A percentile compares a stretch with the other conserved stretches of the same genome.
These are phyloP conservation scores for Puccinia hordei DNA, from an alignment of 1,284 basidiomycete genomes.

Conservation along the genomic window DNA sequence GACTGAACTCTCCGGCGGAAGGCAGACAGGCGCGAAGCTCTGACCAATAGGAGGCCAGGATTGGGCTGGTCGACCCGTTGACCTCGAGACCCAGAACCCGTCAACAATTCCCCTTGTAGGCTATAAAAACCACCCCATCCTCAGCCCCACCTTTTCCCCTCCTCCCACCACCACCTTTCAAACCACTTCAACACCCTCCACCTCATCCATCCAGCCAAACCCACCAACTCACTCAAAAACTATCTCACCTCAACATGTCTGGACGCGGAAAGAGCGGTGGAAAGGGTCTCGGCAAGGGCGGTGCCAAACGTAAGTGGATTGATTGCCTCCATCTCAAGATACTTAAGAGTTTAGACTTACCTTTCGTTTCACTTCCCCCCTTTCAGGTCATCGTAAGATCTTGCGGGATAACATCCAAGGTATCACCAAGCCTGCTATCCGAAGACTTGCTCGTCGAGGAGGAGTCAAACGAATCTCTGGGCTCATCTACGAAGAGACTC, in stretches of 20 bases:
- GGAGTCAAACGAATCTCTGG: constrained; percentile 94
- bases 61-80: not conserved
- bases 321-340: no score
- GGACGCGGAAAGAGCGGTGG: constrained; percentile 65
- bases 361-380: no score
- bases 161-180: not conserved
- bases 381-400: constrained; percentile 52
- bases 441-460: constrained; percentile 89
- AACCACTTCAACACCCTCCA: not conserved
- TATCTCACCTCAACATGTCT: constrained; percentile 66
- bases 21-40: not conserved
- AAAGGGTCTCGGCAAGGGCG: constrained; percentile 75
- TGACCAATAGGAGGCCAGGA: not conserved
- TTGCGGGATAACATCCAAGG: constrained; percentile 52
- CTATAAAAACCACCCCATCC: not conserved
- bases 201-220: not conserved
- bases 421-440: constrained; percentile 67
- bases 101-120: no score
- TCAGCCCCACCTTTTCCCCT: not conserved
- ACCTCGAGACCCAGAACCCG: not conserved
- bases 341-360: no score
- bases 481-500: constrained; percentile 72
- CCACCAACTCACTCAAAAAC: not conserved
- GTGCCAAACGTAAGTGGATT: constrained; percentile 44
- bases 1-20: not conserved